These are phyloP conservation scores for Drechmeria coniospora DNA, from an alignment of 2,329 filamentous ascomycete species.

Conservation along the genomic window DNA sequence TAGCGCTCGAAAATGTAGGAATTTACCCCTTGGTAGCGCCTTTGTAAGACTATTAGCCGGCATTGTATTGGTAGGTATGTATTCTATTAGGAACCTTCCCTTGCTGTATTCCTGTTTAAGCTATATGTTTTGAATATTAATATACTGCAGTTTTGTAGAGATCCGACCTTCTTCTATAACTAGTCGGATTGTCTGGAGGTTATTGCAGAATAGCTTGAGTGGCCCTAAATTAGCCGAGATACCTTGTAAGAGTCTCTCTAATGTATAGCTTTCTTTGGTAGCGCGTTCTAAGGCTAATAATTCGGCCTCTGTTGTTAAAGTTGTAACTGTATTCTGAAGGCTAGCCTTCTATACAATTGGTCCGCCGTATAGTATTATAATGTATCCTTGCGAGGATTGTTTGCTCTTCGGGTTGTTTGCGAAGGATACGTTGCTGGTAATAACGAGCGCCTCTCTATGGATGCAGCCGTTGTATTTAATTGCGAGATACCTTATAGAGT, in stretches of 20 bases:
- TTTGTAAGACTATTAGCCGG: constrained; percentile 1
- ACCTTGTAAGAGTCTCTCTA: neutral
- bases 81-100: too few relatives aligned
- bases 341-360: constrained; percentile 1
- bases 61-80: constrained; percentile 1
- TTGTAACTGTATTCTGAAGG: neutral
- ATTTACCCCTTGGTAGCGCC: neutral
- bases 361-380: neutral
- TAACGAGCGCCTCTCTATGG: neutral
- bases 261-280: neutral
- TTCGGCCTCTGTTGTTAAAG: neutral
- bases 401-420: neutral
- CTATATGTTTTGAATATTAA: constrained; percentile 3
- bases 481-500: neutral
- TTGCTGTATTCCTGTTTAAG: constrained; percentile 1
- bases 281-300: neutral
- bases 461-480: neutral
- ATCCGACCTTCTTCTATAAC: constrained; percentile 1
- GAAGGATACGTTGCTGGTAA: neutral
- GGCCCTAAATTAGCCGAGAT: neutral
- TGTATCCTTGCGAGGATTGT: neutral
- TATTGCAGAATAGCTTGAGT: constrained; percentile 1
- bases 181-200: constrained; percentile 1
- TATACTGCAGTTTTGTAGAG: constrained; percentile 1
- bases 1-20: neutral